Conservation (phyloP, 257 asterid genomes). For the Ajuga chamaepitys region DNA sequence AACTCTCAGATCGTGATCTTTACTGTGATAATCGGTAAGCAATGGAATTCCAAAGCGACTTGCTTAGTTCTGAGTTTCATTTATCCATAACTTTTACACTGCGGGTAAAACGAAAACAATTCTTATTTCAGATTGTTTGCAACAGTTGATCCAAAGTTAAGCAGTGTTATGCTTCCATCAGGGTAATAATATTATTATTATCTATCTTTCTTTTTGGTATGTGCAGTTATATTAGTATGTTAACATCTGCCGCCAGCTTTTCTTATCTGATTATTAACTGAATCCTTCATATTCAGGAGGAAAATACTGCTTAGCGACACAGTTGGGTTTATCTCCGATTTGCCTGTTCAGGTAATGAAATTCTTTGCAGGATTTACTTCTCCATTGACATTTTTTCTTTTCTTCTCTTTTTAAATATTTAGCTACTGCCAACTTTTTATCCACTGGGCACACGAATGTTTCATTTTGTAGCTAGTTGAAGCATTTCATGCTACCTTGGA, state of each 20-base stretch:
- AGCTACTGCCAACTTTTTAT: too few species aligned
- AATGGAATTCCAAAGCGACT: neutral
- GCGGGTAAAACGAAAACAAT: neutral
- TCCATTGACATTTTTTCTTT: neutral
- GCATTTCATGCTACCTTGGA: conserved; percentile 96
- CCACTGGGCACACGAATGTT: neutral
- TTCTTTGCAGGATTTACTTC: conserved; percentile 9
- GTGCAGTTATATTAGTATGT: neutral
- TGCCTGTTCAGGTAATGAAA: conserved; percentile 79
- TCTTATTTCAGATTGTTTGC: conserved; percentile 78
- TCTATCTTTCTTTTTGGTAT: neutral
- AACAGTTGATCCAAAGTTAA: conserved; percentile 88
- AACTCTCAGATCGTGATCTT: conserved; percentile 65
- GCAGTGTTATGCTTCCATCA: conserved; percentile 82
- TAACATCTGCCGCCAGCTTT: conserved; percentile 7
- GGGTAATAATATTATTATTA: conserved; percentile 40
- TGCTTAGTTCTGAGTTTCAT: neutral
- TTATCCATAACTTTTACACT: neutral
- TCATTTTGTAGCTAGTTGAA: conserved; percentile 73
- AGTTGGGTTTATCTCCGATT: conserved; percentile 92
- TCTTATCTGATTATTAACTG: conserved; percentile 15
- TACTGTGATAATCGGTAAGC: conserved; percentile 87
- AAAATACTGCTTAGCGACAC: conserved; percentile 93
- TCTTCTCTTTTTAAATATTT: too few species aligned
- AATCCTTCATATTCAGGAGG: conserved; percentile 46